Evolutionary conservation across 2,329 filamentous ascomycete genomes (phyloP).

Genomic region (Claviceps pazoutovae): DNA sequence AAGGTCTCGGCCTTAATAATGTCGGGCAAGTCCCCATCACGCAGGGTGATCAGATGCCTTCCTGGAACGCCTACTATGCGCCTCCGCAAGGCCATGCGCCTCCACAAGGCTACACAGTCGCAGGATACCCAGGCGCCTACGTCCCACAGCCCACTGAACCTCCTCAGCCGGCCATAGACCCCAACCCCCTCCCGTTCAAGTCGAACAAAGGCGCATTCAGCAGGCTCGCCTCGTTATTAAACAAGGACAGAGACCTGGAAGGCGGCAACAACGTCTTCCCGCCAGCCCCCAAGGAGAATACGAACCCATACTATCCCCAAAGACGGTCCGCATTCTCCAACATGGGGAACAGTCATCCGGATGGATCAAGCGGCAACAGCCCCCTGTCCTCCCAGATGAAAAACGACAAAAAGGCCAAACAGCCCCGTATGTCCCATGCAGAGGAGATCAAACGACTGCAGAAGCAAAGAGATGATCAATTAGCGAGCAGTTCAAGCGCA

Average conservation of each 20-base stretch:
- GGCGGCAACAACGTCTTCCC: constrained; percentile 19
- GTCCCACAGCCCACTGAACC: background rate
- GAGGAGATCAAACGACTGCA: too few relatives aligned
- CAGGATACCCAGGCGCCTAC: constrained; percentile 6
- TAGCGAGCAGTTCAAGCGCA: background rate
- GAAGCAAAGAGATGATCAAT: background rate
- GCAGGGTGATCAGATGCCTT: constrained; percentile 14
- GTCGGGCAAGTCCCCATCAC: constrained; percentile 18
- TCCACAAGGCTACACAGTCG: constrained; percentile 6
- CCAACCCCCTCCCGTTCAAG: background rate
- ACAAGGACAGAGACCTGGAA: constrained; percentile 11
- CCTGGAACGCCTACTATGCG: constrained; percentile 12
- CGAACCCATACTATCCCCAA: constrained; percentile 17
- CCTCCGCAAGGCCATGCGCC: constrained; percentile 11
- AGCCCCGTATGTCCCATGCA: background rate
- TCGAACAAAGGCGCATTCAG: constrained; percentile 8
- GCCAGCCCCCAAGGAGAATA: constrained; percentile 1
- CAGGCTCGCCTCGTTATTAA: constrained; percentile 6
- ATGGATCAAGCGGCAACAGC: constrained; percentile 1
- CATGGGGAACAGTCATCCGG: constrained; percentile 6
- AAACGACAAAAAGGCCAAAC: constrained; percentile 1
- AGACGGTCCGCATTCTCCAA: constrained; percentile 11
- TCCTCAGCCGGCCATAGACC: background rate
- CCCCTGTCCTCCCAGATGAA: constrained; percentile 1
- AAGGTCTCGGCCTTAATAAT: constrained; percentile 2